Percentiles rank a stretch among this genome's conserved stretches.
These are phyloP conservation scores for Neonectria neomacrospora DNA, from an alignment of 2,329 filamentous ascomycete genomes.

Conservation along the genomic window DNA sequence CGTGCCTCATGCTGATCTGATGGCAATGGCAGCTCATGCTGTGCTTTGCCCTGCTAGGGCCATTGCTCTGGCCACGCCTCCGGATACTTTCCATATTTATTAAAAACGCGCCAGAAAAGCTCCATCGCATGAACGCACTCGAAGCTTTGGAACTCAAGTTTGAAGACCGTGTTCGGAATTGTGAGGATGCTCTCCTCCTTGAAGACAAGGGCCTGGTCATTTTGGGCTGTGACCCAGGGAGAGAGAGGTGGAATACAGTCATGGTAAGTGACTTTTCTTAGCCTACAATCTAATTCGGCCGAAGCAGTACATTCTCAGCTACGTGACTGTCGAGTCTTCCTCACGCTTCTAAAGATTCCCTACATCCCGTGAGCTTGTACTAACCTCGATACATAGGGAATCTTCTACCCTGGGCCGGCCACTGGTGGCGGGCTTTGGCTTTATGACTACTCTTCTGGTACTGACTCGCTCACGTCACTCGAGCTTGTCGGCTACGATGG, in stretches of 20 bases:
- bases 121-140: constrained; percentile 45
- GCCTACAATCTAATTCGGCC: background rate
- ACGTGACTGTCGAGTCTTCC: background rate
- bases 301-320: too few relatives aligned
- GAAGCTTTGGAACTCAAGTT: constrained; percentile 48
- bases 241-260: constrained; percentile 55
- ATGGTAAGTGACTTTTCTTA: constrained; percentile 46
- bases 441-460: constrained; percentile 49
- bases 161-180: constrained; percentile 51
- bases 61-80: background rate
- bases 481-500: constrained; percentile 34
- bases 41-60: background rate
- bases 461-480: constrained; percentile 38
- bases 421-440: constrained; percentile 48
- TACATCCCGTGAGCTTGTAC: background rate
- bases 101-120: constrained; percentile 46
- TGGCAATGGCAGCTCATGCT: background rate
- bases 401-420: constrained; percentile 34
- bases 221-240: constrained; percentile 52
- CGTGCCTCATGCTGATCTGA: background rate
- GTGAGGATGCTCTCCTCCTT: constrained; percentile 53
- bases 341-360: background rate
- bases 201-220: constrained; percentile 51
- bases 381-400: constrained; percentile 34
- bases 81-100: constrained; percentile 32